A percentile compares a stretch with the other conserved stretches of the same genome.
Evolutionary conservation across 352 stramenopile species (phyloP).

Genomic region (Phytopythium sindhum): DNA sequence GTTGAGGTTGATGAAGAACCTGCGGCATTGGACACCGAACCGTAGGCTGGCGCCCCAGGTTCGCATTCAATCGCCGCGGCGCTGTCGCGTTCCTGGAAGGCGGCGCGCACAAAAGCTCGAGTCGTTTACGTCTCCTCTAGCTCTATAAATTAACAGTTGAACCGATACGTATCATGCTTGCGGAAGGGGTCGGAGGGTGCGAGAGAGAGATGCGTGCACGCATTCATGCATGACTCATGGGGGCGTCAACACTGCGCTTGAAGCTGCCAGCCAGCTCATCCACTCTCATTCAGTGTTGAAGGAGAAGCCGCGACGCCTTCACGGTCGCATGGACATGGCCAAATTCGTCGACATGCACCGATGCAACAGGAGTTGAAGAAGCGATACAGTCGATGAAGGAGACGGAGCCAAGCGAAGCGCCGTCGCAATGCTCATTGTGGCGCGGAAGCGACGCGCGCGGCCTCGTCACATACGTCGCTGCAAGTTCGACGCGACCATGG

Average conservation of each 20-base stretch:
- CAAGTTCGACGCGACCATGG: not conserved
- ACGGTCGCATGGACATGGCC: not conserved
- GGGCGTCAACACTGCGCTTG: not conserved
- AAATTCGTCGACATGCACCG: not conserved
- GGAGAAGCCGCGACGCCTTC: not conserved
- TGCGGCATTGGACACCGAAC: too few relatives aligned
- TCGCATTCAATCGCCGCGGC: not conserved
- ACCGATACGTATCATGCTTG: not conserved
- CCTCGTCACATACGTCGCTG: not conserved
- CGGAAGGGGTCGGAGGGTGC: not conserved
- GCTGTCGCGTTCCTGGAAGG: not conserved
- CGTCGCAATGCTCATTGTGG: too few relatives aligned
- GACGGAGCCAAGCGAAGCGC: too few relatives aligned
- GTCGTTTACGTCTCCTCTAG: not conserved
- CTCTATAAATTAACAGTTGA: constrained; percentile 1
- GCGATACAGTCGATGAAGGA: too few relatives aligned
- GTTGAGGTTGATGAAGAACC: not conserved
- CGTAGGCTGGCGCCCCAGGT: not conserved
- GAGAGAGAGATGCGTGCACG: constrained; percentile 1
- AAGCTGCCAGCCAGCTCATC: not conserved
- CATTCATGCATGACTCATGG: not conserved
- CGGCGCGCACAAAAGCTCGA: not conserved
- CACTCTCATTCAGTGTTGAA: not conserved
- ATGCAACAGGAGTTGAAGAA: not conserved
- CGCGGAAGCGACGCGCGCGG: too few relatives aligned